A percentile compares a stretch with the other conserved stretches of the same genome.
phyloP scores from a whole-genome alignment of 768 basidiomycete species.

The Symmetrospora coprosmae region DNA sequence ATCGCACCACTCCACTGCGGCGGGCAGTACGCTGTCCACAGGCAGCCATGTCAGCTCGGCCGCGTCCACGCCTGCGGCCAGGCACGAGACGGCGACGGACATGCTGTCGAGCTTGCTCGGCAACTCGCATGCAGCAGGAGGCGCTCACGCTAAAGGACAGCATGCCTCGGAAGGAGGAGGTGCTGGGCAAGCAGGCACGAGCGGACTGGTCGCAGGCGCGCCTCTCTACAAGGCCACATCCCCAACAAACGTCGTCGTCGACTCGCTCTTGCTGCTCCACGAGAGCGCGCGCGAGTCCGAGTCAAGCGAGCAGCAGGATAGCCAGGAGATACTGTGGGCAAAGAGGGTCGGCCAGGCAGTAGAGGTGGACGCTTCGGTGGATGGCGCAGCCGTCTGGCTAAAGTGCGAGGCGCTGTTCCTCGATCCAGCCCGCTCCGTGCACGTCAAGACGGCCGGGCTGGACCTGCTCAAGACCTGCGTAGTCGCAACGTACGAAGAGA shows the following conservation, averaged over 20 bases:
- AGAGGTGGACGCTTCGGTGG: background rate
- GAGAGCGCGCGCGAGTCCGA: too few species aligned
- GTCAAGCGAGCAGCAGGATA: too few species aligned
- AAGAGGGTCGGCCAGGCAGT: constrained; percentile 12
- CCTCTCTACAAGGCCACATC: too few species aligned
- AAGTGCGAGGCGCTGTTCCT: background rate
- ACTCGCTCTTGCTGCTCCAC: too few species aligned
- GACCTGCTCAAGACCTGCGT: constrained; percentile 19
- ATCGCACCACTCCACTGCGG: background rate
- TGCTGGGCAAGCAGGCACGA: too few species aligned
- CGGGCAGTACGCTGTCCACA: background rate
- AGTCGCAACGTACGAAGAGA: background rate
- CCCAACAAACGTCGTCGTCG: too few species aligned
- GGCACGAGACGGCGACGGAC: background rate
- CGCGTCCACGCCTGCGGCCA: constrained; percentile 10
- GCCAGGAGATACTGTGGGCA: background rate
- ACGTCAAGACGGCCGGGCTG: constrained; percentile 1
- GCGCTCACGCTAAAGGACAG: too few species aligned
- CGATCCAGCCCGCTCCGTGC: background rate
- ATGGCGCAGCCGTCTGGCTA: constrained; percentile 17
- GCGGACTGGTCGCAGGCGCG: too few species aligned
- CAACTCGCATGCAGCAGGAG: background rate
- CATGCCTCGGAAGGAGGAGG: too few species aligned
- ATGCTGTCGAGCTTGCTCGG: constrained; percentile 18
- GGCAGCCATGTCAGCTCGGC: constrained; percentile 7